Percentiles rank a stretch among this genome's conserved stretches.
Evolutionary conservation across 257 asterid genomes (phyloP).

Genomic region (Solanum chiquidenum): DNA sequence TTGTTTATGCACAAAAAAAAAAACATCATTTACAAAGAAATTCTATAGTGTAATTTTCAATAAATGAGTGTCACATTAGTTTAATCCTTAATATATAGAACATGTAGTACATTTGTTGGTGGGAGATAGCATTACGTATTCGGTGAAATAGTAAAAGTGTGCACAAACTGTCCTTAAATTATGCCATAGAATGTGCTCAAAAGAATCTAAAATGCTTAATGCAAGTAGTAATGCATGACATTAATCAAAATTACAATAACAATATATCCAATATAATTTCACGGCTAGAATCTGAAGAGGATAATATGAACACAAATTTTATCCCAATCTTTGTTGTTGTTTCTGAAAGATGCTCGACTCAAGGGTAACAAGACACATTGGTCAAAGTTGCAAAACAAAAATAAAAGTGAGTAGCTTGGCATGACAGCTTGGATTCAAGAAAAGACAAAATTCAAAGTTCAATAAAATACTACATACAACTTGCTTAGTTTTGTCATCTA

Average conservation of each 20-base stretch:
- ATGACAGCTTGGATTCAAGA: neutral
- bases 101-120: neutral
- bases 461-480: neutral
- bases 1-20: neutral
- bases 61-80: neutral
- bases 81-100: neutral
- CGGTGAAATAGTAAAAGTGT: neutral
- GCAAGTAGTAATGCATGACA: neutral
- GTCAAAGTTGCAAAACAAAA: neutral
- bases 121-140: rapidly evolving
- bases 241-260: neutral
- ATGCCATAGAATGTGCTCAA: neutral
- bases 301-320: neutral
- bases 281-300: rapidly evolving
- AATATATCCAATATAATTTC: too few relatives aligned
- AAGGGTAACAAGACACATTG: neutral
- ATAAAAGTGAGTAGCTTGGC: neutral
- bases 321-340: neutral
- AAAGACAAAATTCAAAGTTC: neutral
- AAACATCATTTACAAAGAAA: neutral
- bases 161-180: neutral
- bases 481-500: neutral
- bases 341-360: neutral
- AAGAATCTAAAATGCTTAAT: constrained; percentile 17
- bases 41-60: neutral